Percentiles rank a stretch among this genome's conserved stretches.
These are phyloP conservation scores for Zymoseptoria ardabiliae DNA, from an alignment of 2,329 filamentous ascomycete genomes.

Conservation along the genomic window DNA sequence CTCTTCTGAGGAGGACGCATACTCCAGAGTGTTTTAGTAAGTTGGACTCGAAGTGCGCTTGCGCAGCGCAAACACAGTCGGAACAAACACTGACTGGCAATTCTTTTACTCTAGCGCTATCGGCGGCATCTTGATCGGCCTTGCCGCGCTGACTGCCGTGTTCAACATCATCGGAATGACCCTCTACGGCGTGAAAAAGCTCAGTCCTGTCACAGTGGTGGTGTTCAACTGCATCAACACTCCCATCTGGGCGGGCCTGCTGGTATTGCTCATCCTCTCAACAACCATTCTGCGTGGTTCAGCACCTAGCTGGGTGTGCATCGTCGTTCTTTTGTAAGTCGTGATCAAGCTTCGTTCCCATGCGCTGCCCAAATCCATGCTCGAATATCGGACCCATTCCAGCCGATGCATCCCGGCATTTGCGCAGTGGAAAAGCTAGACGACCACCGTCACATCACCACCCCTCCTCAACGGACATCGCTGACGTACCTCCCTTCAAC, in stretches of 20 bases:
- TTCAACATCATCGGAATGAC: conserved; percentile 24
- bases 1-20: background rate
- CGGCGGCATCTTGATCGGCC: conserved; percentile 8
- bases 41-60: conserved; percentile 1
- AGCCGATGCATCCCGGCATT: background rate
- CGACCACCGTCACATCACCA: background rate
- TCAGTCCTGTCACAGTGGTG: conserved; percentile 20
- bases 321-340: conserved; percentile 32
- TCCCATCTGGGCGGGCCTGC: conserved; percentile 18
- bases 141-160: conserved; percentile 15
- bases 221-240: conserved; percentile 21
- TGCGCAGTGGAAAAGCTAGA: background rate
- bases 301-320: conserved; percentile 15
- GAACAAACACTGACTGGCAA: conserved; percentile 13
- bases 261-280: conserved; percentile 17
- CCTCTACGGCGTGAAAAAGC: conserved; percentile 16
- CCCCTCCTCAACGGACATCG: background rate
- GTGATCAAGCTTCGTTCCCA: too few species aligned
- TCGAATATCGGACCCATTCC: background rate
- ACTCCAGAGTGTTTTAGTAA: conserved; percentile 9
- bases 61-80: background rate
- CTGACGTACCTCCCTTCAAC: background rate
- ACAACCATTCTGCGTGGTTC: conserved; percentile 1
- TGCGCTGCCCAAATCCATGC: background rate
- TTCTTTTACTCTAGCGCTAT: conserved; percentile 11